Evolutionary conservation across 768 basidiomycete species (phyloP).

Genomic region (Boletus tomentosulus): DNA sequence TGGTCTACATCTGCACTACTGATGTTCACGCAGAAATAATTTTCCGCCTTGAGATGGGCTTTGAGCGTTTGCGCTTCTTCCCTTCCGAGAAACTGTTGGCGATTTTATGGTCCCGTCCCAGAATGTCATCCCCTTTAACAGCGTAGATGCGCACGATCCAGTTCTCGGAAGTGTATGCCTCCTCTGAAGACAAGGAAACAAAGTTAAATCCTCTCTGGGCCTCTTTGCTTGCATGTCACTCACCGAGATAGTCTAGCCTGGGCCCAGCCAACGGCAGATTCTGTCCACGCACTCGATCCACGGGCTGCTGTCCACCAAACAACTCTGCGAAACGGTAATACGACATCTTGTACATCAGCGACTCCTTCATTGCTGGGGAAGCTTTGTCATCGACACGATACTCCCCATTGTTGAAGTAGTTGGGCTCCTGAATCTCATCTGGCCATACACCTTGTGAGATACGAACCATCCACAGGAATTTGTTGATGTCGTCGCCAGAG

Average conservation of each 20-base stretch:
- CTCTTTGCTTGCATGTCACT: constrained; percentile 22
- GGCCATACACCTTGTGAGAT: constrained; percentile 97
- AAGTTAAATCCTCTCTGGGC: neutral
- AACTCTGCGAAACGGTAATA: constrained; percentile 94
- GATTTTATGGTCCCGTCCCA: constrained; percentile 86
- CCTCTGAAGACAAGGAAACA: constrained; percentile 49
- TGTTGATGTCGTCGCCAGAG: constrained; percentile 99
- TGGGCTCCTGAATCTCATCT: constrained; percentile 92
- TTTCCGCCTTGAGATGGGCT: constrained; percentile 61
- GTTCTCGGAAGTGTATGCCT: constrained; percentile 98
- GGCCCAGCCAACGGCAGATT: constrained; percentile 71
- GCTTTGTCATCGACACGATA: constrained; percentile 89
- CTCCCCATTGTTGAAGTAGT: constrained; percentile 94
- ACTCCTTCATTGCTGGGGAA: constrained; percentile 84
- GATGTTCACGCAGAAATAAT: constrained; percentile 27
- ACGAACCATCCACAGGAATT: constrained; percentile 98
- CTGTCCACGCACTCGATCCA: constrained; percentile 90
- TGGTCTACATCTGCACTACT: neutral
- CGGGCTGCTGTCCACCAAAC: constrained; percentile 68
- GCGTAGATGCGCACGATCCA: constrained; percentile 98
- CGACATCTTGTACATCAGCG: constrained; percentile 99
- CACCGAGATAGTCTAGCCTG: constrained; percentile 84
- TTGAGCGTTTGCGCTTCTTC: constrained; percentile 83
- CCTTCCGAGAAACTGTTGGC: constrained; percentile 83
- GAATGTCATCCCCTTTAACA: constrained; percentile 89